Conservation (phyloP, 208 protist species). For the Leishmania guyanensis region DNA sequence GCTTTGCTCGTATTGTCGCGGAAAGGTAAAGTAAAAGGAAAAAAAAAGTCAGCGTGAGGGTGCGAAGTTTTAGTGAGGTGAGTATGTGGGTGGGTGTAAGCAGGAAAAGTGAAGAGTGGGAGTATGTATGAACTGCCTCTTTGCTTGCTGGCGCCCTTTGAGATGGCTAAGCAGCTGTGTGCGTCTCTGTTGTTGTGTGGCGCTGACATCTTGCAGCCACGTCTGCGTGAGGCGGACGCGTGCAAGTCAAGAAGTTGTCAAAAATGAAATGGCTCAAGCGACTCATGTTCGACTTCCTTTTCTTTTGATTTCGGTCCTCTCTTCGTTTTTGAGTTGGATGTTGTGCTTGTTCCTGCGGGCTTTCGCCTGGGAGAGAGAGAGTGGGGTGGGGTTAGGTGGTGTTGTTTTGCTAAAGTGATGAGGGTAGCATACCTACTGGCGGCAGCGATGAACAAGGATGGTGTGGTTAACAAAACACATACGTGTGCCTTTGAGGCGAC, state of each 20-base stretch:
- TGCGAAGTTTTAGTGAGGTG: not conserved
- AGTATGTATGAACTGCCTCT: not conserved
- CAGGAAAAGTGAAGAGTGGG: not conserved
- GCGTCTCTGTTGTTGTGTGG: not conserved
- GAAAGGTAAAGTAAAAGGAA: no score
- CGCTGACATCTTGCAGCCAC: no score
- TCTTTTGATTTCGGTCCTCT: no score
- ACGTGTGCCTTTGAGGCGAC: not conserved
- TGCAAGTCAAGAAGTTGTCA: no score
- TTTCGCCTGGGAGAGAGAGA: not conserved
- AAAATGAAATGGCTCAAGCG: no score
- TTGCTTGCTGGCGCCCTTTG: not conserved
- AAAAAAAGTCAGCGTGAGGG: not conserved
- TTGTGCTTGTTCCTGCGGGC: not conserved
- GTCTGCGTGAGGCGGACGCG: no score
- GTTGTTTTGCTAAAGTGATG: not conserved
- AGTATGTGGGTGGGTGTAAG: not conserved
- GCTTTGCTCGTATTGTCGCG: not conserved
- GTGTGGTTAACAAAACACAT: not conserved
- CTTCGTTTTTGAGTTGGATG: no score
- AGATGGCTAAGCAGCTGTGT: not conserved
- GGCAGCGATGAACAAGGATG: not conserved
- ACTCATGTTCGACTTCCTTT: no score
- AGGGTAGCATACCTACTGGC: not conserved
- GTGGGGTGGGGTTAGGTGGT: no score